A percentile compares a stretch with the other conserved stretches of the same genome.
Evolutionary conservation across 2,329 filamentous ascomycete species (phyloP).

Genomic region (Claviceps maximensis): DNA sequence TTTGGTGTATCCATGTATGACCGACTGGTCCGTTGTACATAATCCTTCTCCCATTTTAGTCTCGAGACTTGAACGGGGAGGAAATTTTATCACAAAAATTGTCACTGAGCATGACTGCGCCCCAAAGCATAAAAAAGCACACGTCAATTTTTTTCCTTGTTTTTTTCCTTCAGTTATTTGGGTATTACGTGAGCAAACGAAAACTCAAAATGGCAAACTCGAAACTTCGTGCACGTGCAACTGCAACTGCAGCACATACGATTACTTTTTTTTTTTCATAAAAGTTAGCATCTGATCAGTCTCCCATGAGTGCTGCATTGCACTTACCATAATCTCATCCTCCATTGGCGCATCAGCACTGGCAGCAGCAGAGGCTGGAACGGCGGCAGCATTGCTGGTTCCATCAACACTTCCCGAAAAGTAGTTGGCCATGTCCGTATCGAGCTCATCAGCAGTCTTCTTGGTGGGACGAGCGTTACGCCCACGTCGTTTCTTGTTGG

Average conservation of each 20-base stretch:
- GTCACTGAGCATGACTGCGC: neutral
- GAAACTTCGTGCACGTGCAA: neutral
- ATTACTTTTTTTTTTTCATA: neutral
- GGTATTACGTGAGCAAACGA: constrained; percentile 4
- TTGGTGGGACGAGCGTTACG: constrained; percentile 55
- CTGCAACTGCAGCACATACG: neutral
- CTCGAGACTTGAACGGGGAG: neutral
- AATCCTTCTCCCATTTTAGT: neutral
- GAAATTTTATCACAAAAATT: neutral
- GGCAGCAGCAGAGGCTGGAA: constrained; percentile 26
- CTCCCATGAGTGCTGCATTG: neutral
- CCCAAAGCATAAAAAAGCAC: neutral
- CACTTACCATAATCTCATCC: constrained; percentile 43
- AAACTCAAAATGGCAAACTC: neutral
- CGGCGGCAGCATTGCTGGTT: constrained; percentile 32
- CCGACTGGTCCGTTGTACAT: neutral
- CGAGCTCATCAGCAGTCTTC: constrained; percentile 91
- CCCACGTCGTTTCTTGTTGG: constrained; percentile 38
- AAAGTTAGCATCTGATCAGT: neutral
- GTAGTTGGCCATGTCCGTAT: constrained; percentile 97
- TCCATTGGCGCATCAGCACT: constrained; percentile 51
- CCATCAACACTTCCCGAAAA: constrained; percentile 44
- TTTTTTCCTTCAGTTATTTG: constrained; percentile 2
- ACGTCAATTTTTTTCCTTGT: neutral
- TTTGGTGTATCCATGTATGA: neutral